Conservation (phyloP, 2,329 filamentous ascomycete species). For the Cladophialophora immunda region DNA sequence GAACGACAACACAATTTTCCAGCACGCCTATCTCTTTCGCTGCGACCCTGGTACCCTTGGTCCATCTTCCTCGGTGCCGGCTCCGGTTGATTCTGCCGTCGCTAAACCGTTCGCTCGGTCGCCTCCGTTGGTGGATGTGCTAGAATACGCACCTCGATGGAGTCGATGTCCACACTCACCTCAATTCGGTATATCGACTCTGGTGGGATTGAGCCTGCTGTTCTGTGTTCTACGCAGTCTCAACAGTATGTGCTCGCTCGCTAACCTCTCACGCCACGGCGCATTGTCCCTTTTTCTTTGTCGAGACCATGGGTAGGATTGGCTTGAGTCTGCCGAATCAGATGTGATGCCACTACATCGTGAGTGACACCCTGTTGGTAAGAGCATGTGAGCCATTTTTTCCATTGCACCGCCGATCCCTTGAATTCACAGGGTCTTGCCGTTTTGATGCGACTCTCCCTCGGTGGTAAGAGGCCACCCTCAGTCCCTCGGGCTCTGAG, state of each 20-base stretch:
- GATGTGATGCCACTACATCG: neutral
- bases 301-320: neutral
- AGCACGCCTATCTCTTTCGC: conserved; percentile 11
- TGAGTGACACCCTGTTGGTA: neutral
- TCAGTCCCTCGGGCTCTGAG: neutral
- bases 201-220: conserved; percentile 14
- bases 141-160: conserved; percentile 14
- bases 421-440: neutral
- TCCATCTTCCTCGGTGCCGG: neutral
- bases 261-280: neutral
- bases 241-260: conserved; percentile 21
- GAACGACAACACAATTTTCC: conserved; percentile 14
- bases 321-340: neutral
- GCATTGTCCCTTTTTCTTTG: neutral
- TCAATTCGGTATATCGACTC: conserved; percentile 5
- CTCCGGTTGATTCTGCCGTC: conserved; percentile 11
- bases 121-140: conserved; percentile 2
- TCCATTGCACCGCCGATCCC: neutral
- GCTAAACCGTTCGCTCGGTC: conserved; percentile 1
- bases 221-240: conserved; percentile 30
- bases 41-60: neutral
- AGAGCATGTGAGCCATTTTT: neutral
- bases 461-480: neutral
- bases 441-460: neutral
- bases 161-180: conserved; percentile 9